Evolutionary conservation across 805 yeast genomes (phyloP).

Genomic region (Nakazawaea wickerhamii): DNA sequence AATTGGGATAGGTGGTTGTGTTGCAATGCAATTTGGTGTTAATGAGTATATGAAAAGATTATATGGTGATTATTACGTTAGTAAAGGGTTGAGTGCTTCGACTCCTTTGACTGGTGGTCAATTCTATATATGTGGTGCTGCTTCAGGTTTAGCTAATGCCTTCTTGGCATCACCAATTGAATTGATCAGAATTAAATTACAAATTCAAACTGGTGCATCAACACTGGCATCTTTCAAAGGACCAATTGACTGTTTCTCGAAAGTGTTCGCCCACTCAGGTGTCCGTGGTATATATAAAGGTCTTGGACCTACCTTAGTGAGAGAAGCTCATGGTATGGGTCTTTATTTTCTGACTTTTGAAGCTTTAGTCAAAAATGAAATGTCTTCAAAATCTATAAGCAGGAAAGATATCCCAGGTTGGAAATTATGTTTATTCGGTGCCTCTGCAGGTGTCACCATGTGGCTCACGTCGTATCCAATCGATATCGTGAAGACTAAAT

Average conservation of each 20-base stretch:
- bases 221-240: conserved; percentile 52
- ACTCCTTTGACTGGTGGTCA: conserved; percentile 50
- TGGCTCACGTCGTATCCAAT: conserved; percentile 86
- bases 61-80: conserved; percentile 42
- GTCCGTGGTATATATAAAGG: conserved; percentile 70
- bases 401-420: conserved; percentile 82
- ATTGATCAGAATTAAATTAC: conserved; percentile 89
- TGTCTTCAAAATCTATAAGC: conserved; percentile 35
- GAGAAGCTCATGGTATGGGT: conserved; percentile 90
- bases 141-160: conserved; percentile 91
- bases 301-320: conserved; percentile 68
- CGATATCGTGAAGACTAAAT: conserved; percentile 84
- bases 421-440: conserved; percentile 85
- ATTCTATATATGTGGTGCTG: conserved; percentile 77
- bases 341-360: conserved; percentile 87
- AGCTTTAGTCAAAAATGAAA: conserved; percentile 69
- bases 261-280: conserved; percentile 52
- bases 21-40: conserved; percentile 91
- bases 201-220: conserved; percentile 65
- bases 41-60: conserved; percentile 90
- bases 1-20: conserved; percentile 97
- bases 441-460: conserved; percentile 82
- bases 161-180: conserved; percentile 91
- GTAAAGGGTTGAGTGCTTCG: conserved; percentile 30
- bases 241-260: conserved; percentile 65